Evolutionary conservation across 495 filamentous ascomycete species (phyloP), one percentile per base, ranked within the genome.

Genomic region (Podospora australis): DNA sequence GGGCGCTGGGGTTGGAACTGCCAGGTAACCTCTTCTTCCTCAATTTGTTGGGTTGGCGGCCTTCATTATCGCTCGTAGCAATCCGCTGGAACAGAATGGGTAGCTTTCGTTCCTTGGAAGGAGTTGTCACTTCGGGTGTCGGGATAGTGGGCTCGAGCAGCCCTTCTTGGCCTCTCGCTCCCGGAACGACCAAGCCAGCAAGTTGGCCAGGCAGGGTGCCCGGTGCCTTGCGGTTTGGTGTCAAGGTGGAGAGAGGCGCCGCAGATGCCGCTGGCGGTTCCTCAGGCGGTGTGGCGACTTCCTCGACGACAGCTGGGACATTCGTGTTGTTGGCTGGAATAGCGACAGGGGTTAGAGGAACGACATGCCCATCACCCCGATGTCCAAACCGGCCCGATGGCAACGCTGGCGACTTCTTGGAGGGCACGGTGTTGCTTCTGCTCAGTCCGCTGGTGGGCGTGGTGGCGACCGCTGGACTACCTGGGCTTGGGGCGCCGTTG

Each of bases 391-490:
- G 67, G 8, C 70, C 68, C 4, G 77, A 70, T 16, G 76, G 68
- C 20, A 91, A 55, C 10, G 76, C 81, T 14, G 90, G 87, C 1
- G 91, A 90, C 69, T 82, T 87, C 63, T 94, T 92, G 2, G 90
- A 91, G n/a, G 92, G 92, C 14, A 96, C 69, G 7, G 92, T 98
- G 66, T 97, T 98, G 67, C 90, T 96, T 56, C 92, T 77, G 50
- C 86, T 83, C 29, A 98, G 75, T 6, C 88, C 88, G 51, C 78
- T 73, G 21, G 70, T 72, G 6, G 72, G 68, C 4, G 67, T 74
- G 5, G 67, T 51, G 5, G 68, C 62, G 6, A 78, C 75, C 1
- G 79, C 76, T 7, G 87, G 86, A 39, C 84, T 88, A 8, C 75
- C 78, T 3, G 88, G 87, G 47, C 81, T 89, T 3, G 84, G 80